Base-by-base conservation (phyloP, 139 green algal genomes). In the Chlamydomonas schloesseri region DNA sequence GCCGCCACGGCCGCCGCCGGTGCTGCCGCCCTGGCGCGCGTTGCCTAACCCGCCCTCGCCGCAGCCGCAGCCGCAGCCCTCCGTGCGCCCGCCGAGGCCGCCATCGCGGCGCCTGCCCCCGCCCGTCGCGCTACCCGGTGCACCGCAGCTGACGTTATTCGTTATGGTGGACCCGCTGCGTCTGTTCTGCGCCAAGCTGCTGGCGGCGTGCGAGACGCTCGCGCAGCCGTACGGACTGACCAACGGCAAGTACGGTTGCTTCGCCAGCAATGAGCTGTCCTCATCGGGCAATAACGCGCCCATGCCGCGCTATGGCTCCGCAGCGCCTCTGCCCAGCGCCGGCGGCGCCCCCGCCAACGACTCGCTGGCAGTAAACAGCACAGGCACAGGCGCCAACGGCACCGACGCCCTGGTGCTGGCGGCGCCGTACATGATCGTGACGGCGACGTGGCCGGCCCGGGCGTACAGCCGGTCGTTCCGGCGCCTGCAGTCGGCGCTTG, bases 111-210 rank as follows among this genome's bases (percentile, higher is more conserved):
- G 36, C 5, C 29, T 15, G 64, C 78, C 62, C 29, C 64, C 64
- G 20, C 64, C 78, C 0, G 28, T 42, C 8, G 24, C 78, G 15
- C 26, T 24, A 28, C 33, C 21, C 0, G 36, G 57, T 20, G 21
- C 6, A 5, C 58, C 78, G 29, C 78, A 84, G 78, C 78, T 84
- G 21, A 65, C 46, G 3, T 29, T 84, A 29, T 84, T 75, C 50
- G 64, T 84, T 5, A 84, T 84, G 78, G 46, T 31, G 31, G 60
- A 50, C 17, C 78, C 78, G 14, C 24, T 36, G 17, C 42, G 37
- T 2, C 64, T 84, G 18, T 50, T 26, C 37, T 84, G 78, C 78
- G 50, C 64, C 46, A 84, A 84, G 78, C 64, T 84, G 64, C 64
- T 75, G 17, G 42, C 50, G 62, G 64, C 78, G 13, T 72, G 57